These are phyloP conservation scores for Sutorius australiensis DNA, from an alignment of 768 basidiomycete species.

Conservation along the genomic window DNA sequence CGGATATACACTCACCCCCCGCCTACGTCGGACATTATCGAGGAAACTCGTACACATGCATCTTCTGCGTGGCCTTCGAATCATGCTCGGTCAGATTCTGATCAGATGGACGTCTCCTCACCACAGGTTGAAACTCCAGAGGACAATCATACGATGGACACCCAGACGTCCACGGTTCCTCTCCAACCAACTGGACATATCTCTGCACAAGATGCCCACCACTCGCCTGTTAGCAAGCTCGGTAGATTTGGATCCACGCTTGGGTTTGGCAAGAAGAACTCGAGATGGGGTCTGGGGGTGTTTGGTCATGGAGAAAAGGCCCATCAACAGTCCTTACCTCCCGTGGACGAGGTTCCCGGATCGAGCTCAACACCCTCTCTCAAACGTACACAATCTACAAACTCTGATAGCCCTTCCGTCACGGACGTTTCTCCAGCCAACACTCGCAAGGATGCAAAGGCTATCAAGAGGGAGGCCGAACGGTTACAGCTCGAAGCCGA, in stretches of 20 bases:
- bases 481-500: constrained; percentile 77
- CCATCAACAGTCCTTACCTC: constrained; percentile 57
- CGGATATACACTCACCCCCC: constrained; percentile 35
- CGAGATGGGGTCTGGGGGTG: constrained; percentile 63
- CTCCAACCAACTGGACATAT: constrained; percentile 34
- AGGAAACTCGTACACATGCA: constrained; percentile 27
- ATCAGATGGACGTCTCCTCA: constrained; percentile 56
- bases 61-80: constrained; percentile 26
- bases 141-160: constrained; percentile 42
- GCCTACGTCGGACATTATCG: constrained; percentile 26
- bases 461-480: constrained; percentile 78
- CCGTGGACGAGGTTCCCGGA: constrained; percentile 67
- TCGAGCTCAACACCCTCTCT: constrained; percentile 57
- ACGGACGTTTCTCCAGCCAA: constrained; percentile 42
- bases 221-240: constrained; percentile 47
- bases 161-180: constrained; percentile 48
- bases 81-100: constrained; percentile 30
- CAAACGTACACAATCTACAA: constrained; percentile 76
- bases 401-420: constrained; percentile 66
- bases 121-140: constrained; percentile 47
- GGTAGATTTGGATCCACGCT: constrained; percentile 55
- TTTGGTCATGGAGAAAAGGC: constrained; percentile 71
- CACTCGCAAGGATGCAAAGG: constrained; percentile 59
- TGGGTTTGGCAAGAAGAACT: constrained; percentile 65
- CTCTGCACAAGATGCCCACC: constrained; percentile 37